Percentiles rank a stretch among this genome's conserved stretches.
phyloP scores from a whole-genome alignment of 1,139 yeast genomes.

The Geotrichum aggregatum region DNA sequence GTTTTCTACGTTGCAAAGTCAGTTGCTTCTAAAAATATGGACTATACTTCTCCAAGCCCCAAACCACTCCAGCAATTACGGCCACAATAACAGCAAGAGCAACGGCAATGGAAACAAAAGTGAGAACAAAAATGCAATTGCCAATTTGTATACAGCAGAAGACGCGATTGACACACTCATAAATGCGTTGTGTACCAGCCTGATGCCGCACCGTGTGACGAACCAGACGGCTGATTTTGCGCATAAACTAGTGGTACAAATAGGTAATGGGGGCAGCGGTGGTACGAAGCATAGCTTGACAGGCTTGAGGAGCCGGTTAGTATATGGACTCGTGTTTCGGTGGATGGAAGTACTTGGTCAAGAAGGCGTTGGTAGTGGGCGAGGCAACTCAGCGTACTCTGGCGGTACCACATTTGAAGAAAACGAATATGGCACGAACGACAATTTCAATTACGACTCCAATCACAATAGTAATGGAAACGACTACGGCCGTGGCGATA shows the following conservation, averaged over 20 bases:
- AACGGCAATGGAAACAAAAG: too few relatives aligned
- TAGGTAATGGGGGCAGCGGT: not conserved
- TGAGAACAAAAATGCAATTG: too few relatives aligned
- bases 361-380: not conserved
- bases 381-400: not conserved
- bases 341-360: conserved; percentile 13
- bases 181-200: conserved; percentile 10
- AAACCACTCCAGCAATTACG: too few relatives aligned
- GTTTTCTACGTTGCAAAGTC: not conserved
- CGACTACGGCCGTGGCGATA: too few relatives aligned
- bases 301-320: not conserved
- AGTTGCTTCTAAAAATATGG: conserved; percentile 1
- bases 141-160: not conserved
- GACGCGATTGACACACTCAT: conserved; percentile 3
- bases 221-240: conserved; percentile 18
- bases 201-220: conserved; percentile 12
- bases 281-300: too few relatives aligned
- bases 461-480: too few relatives aligned
- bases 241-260: conserved; percentile 2
- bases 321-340: conserved; percentile 15
- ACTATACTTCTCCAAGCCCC: not conserved
- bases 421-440: too few relatives aligned
- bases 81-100: too few relatives aligned
- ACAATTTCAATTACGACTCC: too few relatives aligned
- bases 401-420: too few relatives aligned